Conservation (phyloP, 768 basidiomycete genomes). For the Rhizopogon vesiculosus region DNA sequence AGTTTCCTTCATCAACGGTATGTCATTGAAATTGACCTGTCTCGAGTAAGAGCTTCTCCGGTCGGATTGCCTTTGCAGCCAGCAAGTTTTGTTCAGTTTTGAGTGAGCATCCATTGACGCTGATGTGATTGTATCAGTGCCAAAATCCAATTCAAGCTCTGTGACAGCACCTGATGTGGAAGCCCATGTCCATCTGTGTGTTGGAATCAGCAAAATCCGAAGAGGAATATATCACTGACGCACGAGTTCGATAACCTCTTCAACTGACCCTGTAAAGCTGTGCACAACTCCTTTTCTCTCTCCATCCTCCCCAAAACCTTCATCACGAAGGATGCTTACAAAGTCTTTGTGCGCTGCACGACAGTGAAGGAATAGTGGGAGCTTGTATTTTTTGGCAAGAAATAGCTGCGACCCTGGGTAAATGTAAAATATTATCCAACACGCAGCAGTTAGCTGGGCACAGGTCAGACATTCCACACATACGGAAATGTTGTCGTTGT, state of each 20-base stretch:
- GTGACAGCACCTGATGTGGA: conserved; percentile 49
- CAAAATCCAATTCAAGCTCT: background rate
- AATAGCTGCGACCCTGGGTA: conserved; percentile 47
- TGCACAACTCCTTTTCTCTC: conserved; percentile 76
- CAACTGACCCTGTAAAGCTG: conserved; percentile 67
- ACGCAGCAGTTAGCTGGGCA: background rate
- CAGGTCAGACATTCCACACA: conserved; percentile 14
- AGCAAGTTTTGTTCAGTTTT: conserved; percentile 66
- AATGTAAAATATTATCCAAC: background rate
- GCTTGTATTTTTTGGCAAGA: conserved; percentile 63
- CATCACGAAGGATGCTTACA: conserved; percentile 56
- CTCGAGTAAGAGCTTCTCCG: conserved; percentile 63
- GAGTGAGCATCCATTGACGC: conserved; percentile 73
- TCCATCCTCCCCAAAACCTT: conserved; percentile 57
- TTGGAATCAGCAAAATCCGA: background rate
- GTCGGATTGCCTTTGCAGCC: conserved; percentile 49
- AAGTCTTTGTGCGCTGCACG: conserved; percentile 73
- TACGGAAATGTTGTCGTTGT: conserved; percentile 63
- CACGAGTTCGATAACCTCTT: conserved; percentile 64
- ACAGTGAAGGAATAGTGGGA: conserved; percentile 81
- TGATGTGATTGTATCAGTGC: conserved; percentile 14
- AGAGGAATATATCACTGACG: conserved; percentile 14
- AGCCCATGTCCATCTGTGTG: conserved; percentile 66
- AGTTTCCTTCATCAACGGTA: background rate
- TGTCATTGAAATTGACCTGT: conserved; percentile 45